Percentiles rank a stretch among this genome's conserved stretches.
Conservation (phyloP, 805 yeast species). For the Starmerella potacharoeniae region DNA sequence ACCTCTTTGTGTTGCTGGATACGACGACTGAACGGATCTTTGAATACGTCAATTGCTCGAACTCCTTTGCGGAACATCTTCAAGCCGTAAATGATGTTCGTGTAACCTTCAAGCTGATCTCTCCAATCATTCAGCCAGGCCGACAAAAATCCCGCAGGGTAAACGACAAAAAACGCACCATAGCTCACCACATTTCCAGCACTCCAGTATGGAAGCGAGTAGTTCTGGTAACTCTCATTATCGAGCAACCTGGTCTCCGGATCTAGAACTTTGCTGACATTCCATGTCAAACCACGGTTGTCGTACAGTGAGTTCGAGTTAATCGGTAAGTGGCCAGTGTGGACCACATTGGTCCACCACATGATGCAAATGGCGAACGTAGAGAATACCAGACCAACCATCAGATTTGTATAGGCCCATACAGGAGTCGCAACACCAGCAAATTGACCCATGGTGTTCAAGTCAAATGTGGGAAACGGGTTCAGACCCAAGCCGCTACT, state of each 20-base stretch:
- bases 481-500: constrained; percentile 30
- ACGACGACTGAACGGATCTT: constrained; percentile 50
- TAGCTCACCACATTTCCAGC: constrained; percentile 51
- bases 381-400: constrained; percentile 23
- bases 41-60: constrained; percentile 16
- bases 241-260: constrained; percentile 35
- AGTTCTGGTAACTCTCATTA: constrained; percentile 38
- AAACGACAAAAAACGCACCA: constrained; percentile 45
- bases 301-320: constrained; percentile 39
- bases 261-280: constrained; percentile 37
- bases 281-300: constrained; percentile 39
- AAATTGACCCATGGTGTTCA: neutral
- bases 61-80: neutral
- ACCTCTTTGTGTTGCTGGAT: constrained; percentile 49
- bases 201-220: constrained; percentile 57
- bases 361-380: constrained; percentile 25
- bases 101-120: neutral
- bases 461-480: neutral
- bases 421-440: neutral
- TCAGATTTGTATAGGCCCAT: neutral
- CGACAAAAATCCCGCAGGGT: constrained; percentile 45
- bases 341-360: constrained; percentile 38
- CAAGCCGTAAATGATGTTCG: constrained; percentile 19
- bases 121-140: constrained; percentile 19
- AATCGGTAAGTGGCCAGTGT: constrained; percentile 43